Evolutionary conservation across 345 rosid genomes (phyloP).

Genomic region (Kernera saxatilis): DNA sequence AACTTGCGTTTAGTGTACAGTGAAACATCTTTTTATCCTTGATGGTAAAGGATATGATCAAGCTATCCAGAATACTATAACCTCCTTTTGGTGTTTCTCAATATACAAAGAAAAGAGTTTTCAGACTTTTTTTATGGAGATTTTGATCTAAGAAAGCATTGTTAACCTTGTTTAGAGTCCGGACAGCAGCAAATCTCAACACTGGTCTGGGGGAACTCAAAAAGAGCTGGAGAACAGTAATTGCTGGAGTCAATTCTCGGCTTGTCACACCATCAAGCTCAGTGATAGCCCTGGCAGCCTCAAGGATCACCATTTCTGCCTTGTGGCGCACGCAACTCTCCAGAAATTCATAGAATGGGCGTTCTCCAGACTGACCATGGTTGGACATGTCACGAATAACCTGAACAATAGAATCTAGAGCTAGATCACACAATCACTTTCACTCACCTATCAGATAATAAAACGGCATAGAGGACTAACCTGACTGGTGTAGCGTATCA

Average conservation of each 20-base stretch:
- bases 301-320: slow-evolving; percentile 97
- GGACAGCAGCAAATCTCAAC: slow-evolving; percentile 95
- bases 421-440: not conserved
- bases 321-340: slow-evolving; percentile 96
- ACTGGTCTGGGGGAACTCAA: slow-evolving; percentile 97
- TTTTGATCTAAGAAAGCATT: not conserved
- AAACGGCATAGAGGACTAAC: slow-evolving; percentile 29
- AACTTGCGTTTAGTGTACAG: not conserved
- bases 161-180: slow-evolving; percentile 85
- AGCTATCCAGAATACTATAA: not conserved
- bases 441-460: not conserved
- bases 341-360: slow-evolving; percentile 93
- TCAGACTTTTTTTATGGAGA: not conserved
- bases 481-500: slow-evolving; percentile 92
- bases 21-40: not conserved
- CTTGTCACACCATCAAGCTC: slow-evolving; percentile 92
- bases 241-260: slow-evolving; percentile 94
- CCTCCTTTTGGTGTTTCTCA: not conserved
- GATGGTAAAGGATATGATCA: not conserved
- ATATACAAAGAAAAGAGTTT: not conserved
- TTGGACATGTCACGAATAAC: slow-evolving; percentile 78
- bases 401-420: slow-evolving; percentile 36
- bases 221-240: slow-evolving; percentile 95
- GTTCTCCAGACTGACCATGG: slow-evolving; percentile 75
- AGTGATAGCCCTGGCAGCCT: slow-evolving; percentile 98